These are phyloP conservation scores for Erodium chrysanthum DNA, from an alignment of 441 rosid genomes.

Conservation along the genomic window DNA sequence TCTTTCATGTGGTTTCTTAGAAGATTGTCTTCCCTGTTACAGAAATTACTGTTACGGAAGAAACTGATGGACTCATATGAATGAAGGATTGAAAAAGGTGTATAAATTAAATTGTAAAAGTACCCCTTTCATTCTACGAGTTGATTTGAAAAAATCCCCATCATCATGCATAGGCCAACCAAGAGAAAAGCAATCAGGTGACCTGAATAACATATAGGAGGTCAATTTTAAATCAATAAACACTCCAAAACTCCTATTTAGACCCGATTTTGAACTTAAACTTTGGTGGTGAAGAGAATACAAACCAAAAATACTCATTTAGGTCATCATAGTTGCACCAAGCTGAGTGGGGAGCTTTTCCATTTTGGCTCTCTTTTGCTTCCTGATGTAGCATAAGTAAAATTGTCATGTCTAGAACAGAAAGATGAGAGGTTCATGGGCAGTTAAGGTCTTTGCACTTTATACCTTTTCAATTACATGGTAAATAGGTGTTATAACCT, in stretches of 20 bases:
- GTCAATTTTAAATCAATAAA: conserved; percentile 1
- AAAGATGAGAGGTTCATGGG: conserved; percentile 17
- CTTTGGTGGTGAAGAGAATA: conserved; percentile 18
- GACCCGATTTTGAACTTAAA: background rate
- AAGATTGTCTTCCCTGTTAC: conserved; percentile 49
- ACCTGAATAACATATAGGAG: conserved; percentile 38
- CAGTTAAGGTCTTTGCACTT: conserved; percentile 10
- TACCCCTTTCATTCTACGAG: conserved; percentile 13
- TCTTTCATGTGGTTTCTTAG: conserved; percentile 34
- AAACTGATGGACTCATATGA: conserved; percentile 4
- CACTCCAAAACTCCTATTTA: background rate
- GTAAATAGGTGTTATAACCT: conserved; percentile 87
- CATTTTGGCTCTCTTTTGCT: conserved; percentile 65
- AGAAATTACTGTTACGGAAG: conserved; percentile 16
- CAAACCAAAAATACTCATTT: conserved; percentile 94
- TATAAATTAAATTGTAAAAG: background rate
- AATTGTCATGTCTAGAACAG: conserved; percentile 22
- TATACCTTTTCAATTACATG: conserved; percentile 73
- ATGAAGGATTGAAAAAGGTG: background rate
- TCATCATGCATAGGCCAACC: conserved; percentile 99
- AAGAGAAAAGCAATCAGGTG: conserved; percentile 90
- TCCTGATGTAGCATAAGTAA: conserved; percentile 42
- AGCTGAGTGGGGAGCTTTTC: conserved; percentile 73
- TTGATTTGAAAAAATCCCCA: conserved; percentile 81
- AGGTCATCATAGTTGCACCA: conserved; percentile 99